Evolutionary conservation across 495 filamentous ascomycete species (phyloP).

Genomic region (Durotheca rogersii): DNA sequence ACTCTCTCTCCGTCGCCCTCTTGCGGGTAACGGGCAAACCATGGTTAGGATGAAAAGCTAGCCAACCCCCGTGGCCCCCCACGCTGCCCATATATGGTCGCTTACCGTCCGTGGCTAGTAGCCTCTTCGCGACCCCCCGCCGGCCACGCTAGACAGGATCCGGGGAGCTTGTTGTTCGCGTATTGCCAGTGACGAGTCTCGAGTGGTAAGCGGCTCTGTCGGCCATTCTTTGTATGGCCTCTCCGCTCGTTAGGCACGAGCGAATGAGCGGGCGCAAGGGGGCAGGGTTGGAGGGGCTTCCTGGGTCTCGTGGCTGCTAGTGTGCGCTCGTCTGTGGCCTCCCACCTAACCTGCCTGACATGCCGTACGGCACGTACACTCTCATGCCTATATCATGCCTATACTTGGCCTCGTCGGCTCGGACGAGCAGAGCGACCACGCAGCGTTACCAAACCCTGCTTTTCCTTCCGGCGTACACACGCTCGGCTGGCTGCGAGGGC

Average conservation of each 20-base stretch:
- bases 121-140: conserved; percentile 11
- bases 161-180: too few relatives aligned
- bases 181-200: conserved; percentile 8
- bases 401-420: conserved; percentile 19
- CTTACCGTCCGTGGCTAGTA: conserved; percentile 13
- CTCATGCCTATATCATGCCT: too few relatives aligned
- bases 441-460: too few relatives aligned
- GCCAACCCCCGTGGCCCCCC: conserved; percentile 22
- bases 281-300: conserved; percentile 16
- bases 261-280: too few relatives aligned
- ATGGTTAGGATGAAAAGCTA: conserved; percentile 16
- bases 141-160: conserved; percentile 6
- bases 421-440: conserved; percentile 5
- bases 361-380: too few relatives aligned
- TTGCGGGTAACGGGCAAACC: too few relatives aligned
- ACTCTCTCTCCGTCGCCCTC: too few relatives aligned
- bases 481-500: too few relatives aligned
- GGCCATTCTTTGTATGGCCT: conserved; percentile 11
- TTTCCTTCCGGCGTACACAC: too few relatives aligned
- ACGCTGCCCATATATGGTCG: conserved; percentile 7
- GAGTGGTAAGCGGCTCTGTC: conserved; percentile 20
- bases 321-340: neutral
- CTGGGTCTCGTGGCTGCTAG: conserved; percentile 18
- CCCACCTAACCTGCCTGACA: conserved; percentile 2
- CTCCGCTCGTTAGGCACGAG: conserved; percentile 16